Base-by-base conservation (phyloP, 106 monocot species). In the Dendrobium chrysotoxum region DNA sequence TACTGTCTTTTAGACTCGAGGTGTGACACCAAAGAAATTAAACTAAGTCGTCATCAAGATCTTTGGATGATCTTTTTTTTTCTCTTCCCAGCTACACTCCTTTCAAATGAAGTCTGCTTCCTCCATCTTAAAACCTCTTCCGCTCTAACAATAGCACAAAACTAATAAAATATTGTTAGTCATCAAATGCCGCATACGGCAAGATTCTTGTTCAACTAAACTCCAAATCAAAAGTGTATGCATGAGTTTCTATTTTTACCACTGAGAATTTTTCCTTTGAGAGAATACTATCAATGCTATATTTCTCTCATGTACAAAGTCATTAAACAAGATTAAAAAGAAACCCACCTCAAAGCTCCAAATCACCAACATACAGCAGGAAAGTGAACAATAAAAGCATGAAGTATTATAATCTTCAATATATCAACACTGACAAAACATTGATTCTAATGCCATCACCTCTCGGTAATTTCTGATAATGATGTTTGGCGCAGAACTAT, bases 401-500 rank as follows among this genome's bases (percentile, higher is more conserved):
- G 61, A 23, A 61, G 8, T 20, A 61, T 61, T 15, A 0, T 61
- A 61, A 61, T 61, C 20, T 20, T 53, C 47, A 30, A 30, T 18
- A 45, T 4, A 26, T 25, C n/a, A 26, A 28, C 30, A 73, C 16
- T 23, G 12, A 7, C 12, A 67, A 70, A 58, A 40, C 5, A 23
- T 46, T 9, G 26, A 23, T 20, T 66, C n/a, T 42, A n/a, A 47
- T 75, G 30, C 15, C 21, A 23, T 71, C 77, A 94, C 97, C 97
- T 90, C n/a, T 94, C 88, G 28, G 82, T 91, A 68, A 97, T 90
- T 84, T 94, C 97, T 78, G 87, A 78, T 26, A 94, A 72, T 21
- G 92, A 89, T 85, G 92, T 68, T 81, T 86, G 92, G 61, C 92
- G 85, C 54, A 91, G 57, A 44, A 97, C 89, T 79, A 94, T 65